Base-by-base conservation (phyloP, 2,329 filamentous ascomycete species). In the Salinomyces thailandicus region DNA sequence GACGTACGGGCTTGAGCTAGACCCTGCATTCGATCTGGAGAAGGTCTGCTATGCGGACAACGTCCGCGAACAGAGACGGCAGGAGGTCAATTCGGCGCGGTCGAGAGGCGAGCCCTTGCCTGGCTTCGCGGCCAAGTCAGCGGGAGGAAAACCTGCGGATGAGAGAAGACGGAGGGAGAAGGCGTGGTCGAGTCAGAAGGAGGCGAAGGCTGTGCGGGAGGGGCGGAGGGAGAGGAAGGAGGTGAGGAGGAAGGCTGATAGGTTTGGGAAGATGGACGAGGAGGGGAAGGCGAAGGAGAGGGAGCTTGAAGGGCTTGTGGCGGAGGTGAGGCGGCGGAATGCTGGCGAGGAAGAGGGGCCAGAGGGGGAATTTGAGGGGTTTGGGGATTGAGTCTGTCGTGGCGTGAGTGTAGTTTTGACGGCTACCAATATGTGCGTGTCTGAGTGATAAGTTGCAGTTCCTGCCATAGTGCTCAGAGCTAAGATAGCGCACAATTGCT, bases 21-120 rank as follows among this genome's bases (percentile, higher is more conserved):
- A 50, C 3, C 19, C 6, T 11, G 39, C 43, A 7, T 48, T 55
- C 26, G 58, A 67, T 33, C 58, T 63, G n/a, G 51, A 62, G 30
- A 45, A 46, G 0, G 59, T 62, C 15, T 53, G 55, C 1, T 69
- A 68, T 47, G 63, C 62, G 17, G 66, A 71, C 41, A 64, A 63
- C 43, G 42, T 51, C 18, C 54, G 64, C 2, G 67, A 70, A 49
- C 51, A 57, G 36, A 58, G 60, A 31, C 55, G 67, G 8, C 48
- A 52, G n/a, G 59, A 55, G 19, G 59, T 62, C 12, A 39, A 53
- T n/a, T 49, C 37, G 7, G 50, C 54, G 15, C 37, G 42, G 8
- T 47, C 49, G 7, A 44, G 51, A 4, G 54, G 55, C 5, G 50
- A 53, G 38, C 35, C 42, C 17, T 30, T 48, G 2, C 43, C 45